Base-by-base conservation (phyloP, 2,329 filamentous ascomycete genomes). In the Ilyonectria robusta region DNA sequence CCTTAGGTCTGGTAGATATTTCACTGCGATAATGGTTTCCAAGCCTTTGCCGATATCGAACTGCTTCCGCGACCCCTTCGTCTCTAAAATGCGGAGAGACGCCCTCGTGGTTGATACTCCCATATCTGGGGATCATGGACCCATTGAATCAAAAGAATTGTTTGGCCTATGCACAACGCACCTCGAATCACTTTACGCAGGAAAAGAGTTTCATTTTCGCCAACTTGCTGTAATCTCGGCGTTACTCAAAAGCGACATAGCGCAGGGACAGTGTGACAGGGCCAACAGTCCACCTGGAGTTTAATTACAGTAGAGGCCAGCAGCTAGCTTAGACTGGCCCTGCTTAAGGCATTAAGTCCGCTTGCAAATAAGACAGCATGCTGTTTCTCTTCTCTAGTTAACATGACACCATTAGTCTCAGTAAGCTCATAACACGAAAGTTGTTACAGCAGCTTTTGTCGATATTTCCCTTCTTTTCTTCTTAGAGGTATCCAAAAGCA, bases 1-100 rank as follows among this genome's bases (percentile, higher is more conserved):
- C 1, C 11, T 10, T 1, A 23, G n/a, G 15, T 6, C 23, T 11
- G 54, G 29, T 1, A 23, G 29, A 2, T 66, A 66, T 21, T 66
- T 68, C 19, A 62, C 62, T 15, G 17, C 59, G 4, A 66, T 66
- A 54, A 66, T 66, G 62, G 42, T 37, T 7, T 57, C 62, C 5
- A 66, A 47, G 15, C 8, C 9, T 4, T 31, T 68, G 10, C 62
- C 59, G 15, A 33, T 66, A 15, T 40, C 37, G 17, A 35, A 26
- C 21, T 62, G 58, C 13, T 68, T 68, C n/a, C 59, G 66, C 10
- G 31, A 26, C 2, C 58, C 62, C 4, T 54, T 57, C 35, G 4
- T 66, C 6, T 56, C 48, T n/a, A 40, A 13, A 2, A 62, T 68
- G 62, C 62, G 48, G 9, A 59, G 62, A 44, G 59, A 68, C 26